Base-by-base conservation (phyloP, 2,329 filamentous ascomycete species). In the Colletotrichum truncatum region DNA sequence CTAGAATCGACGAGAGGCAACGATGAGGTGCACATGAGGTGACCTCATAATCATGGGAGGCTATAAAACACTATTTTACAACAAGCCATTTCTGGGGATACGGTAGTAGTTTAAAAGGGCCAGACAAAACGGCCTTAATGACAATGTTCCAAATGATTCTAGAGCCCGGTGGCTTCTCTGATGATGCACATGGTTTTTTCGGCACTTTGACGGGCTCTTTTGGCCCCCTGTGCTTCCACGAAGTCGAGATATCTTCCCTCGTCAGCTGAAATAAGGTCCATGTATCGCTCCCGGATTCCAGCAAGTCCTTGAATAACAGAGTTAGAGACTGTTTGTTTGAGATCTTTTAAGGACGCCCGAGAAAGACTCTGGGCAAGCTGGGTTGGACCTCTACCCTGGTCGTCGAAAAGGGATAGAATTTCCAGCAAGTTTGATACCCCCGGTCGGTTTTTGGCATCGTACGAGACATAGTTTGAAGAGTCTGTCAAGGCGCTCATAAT, bases 361-460 rank as follows among this genome's bases (percentile, higher is more conserved):
- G 74, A 73, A 49, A 81, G 78, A 7, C 73, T 73, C 11, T 73
- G 61, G 2, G 79, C 84, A 18, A 87, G 70, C 41, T 82, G 74
- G 45, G 71, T 68, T 1, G 82, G 76, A 11, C 73, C 80, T 52
- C 81, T 77, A 3, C 73, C 72, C 25, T 76, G 70, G 4, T 74
- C 69, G 57, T 90, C 86, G 70, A 95, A 88, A 67, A 93, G 87
- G 23, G 89, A 89, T n/a, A 95, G 79, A 14, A 99, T 87, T 62
- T 93, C 89, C 1, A 99, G 79, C 11, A 99, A 82, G 75, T 98
- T 99, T 10, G 94, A 90, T 4, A 99, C 91, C 0, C 94, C 96
- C 0, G 95, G 95, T 23, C 96, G 85, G 0, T 70, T 73, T 1
- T 76, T 73, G 0, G 89, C 89, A 68, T 97, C 90, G 75, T 96